Evolutionary conservation across 352 stramenopile genomes (phyloP).

Genomic region (Pythium rishiriense): DNA sequence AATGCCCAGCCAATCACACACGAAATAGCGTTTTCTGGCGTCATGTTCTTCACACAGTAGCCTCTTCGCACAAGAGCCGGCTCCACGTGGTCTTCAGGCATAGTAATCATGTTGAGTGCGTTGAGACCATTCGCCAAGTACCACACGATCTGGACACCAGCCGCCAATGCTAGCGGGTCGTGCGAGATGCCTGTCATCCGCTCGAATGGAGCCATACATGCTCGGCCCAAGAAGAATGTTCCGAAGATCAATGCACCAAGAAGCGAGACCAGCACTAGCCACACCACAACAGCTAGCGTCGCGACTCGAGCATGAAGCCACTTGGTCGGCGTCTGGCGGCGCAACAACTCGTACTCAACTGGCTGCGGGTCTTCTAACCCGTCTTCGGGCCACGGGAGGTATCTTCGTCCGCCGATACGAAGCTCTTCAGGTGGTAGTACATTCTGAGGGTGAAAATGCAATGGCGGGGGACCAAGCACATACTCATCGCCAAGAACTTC

Average conservation of each 20-base stretch:
- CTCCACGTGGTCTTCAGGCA: constrained; percentile 66
- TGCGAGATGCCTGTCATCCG: constrained; percentile 66
- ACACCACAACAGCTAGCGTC: constrained; percentile 54
- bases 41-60: constrained; percentile 75
- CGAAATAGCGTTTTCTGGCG: constrained; percentile 42
- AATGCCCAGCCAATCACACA: constrained; percentile 69
- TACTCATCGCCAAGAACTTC: constrained; percentile 16
- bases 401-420: constrained; percentile 67
- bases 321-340: constrained; percentile 49
- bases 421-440: constrained; percentile 71
- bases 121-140: constrained; percentile 71
- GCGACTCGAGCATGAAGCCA: constrained; percentile 49
- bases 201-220: constrained; percentile 73
- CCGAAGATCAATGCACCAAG: constrained; percentile 70
- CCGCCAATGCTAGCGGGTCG: constrained; percentile 72
- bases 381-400: constrained; percentile 85
- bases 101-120: constrained; percentile 54
- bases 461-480: constrained; percentile 65
- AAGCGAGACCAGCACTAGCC: constrained; percentile 56
- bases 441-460: constrained; percentile 80
- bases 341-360: constrained; percentile 74
- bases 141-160: constrained; percentile 76
- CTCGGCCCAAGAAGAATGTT: constrained; percentile 62
- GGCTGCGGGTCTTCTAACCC: constrained; percentile 65
- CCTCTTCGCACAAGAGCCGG: constrained; percentile 53